Evolutionary conservation across 192 early-diverging fungal species (phyloP), one percentile per base, ranked within the genome.

Genomic region (Gryganskiella cystojenkinii): DNA sequence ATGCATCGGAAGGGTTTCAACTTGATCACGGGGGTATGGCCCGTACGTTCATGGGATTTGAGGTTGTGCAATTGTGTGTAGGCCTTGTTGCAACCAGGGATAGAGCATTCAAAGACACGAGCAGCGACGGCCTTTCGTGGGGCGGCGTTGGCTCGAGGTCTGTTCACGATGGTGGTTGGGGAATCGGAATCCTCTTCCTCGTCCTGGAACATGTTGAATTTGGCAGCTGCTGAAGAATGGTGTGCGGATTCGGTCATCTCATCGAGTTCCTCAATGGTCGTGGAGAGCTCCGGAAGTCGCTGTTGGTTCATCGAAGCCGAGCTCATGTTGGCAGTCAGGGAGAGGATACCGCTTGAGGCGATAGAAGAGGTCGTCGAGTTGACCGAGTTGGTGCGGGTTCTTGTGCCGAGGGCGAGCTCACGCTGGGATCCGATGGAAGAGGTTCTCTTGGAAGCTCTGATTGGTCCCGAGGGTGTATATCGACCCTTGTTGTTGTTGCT

Each of bases 31-130:
- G 74, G 74, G 0, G 74, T 78, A 46, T 89, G 86, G 11, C 88
- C 88, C 11, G 88, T 89, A 13, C 87, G 79, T 71, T 88, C 66
- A 58, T 80, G 82, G 4, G 81, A 80, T 60, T 82, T 79, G 13
- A 82, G 31, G 37, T 82, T 82, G 42, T 73, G 70, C 31, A 82
- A 70, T 40, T 82, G 74, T 0, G 78, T 79, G 52, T 75, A 80
- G 13, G 76, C 70, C 60, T 82, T 80, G 33, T 64, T 61, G 62
- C 81, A 82, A 11, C 70, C 80, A 19, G 68, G 67, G 17, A 81
- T 58, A 11, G 73, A 69, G 56, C 71, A 81, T 11, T 70, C 73
- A 61, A 87, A 89, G 33, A 86, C 84, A 50, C 82, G 80, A 61
- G 74, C 74, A 17, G 74, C 74, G 4, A 78, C 47, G 3, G 74